Evolutionary conservation across 1,139 yeast species (phyloP).

Genomic region (Meyerozyma elateridarum): DNA sequence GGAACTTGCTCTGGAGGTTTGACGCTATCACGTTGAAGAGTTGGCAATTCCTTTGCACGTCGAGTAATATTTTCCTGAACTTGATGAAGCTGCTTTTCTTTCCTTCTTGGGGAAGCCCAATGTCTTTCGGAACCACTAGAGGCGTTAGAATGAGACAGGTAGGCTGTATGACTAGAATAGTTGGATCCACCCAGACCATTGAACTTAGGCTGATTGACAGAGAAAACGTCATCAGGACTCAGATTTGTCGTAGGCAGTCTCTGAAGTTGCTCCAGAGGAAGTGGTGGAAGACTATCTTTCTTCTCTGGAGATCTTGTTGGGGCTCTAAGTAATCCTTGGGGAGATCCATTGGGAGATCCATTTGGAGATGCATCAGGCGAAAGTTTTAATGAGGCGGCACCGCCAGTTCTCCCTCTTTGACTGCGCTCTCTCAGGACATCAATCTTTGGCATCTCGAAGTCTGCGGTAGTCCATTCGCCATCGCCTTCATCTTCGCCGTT

Average conservation of each 20-base stretch:
- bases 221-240: slow-evolving; percentile 27
- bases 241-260: background rate
- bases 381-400: slow-evolving; percentile 4
- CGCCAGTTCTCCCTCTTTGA: slow-evolving; percentile 3
- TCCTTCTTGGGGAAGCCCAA: slow-evolving; percentile 53
- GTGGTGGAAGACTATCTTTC: background rate
- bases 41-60: slow-evolving; percentile 30
- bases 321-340: too few relatives aligned
- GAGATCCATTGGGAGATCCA: slow-evolving; percentile 15
- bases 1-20: slow-evolving; percentile 24
- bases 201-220: slow-evolving; percentile 16
- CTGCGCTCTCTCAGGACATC: slow-evolving; percentile 1
- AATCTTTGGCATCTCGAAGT: slow-evolving; percentile 32
- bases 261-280: background rate
- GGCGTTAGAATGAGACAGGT: slow-evolving; percentile 32
- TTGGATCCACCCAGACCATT: slow-evolving; percentile 30
- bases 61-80: slow-evolving; percentile 40
- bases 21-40: slow-evolving; percentile 9
- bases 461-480: slow-evolving; percentile 22
- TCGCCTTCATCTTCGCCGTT: slow-evolving; percentile 29
- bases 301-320: too few relatives aligned
- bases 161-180: slow-evolving; percentile 47
- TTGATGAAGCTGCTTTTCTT: slow-evolving; percentile 30
- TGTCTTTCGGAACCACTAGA: slow-evolving; percentile 30
- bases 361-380: slow-evolving; percentile 18